A percentile compares a stretch with the other conserved stretches of the same genome.
phyloP scores from a whole-genome alignment of 2,329 filamentous ascomycete genomes.

The Talaromyces piceae region DNA sequence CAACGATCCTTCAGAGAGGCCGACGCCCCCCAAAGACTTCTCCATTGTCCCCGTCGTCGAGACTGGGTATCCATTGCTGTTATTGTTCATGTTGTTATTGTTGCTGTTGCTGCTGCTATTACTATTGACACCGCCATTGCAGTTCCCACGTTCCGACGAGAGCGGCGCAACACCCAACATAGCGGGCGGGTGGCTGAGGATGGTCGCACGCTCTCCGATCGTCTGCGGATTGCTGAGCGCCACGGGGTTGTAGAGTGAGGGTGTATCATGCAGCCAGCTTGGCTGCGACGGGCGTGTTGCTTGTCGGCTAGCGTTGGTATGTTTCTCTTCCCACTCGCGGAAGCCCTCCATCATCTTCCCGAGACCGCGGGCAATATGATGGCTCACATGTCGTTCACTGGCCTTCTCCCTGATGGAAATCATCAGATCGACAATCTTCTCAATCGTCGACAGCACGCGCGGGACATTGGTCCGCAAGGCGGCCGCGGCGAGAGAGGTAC shows the following conservation, averaged over 20 bases:
- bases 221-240: constrained; percentile 30
- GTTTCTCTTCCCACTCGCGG: constrained; percentile 33
- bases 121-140: background rate
- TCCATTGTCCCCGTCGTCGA: constrained; percentile 3
- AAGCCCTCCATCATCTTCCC: constrained; percentile 33
- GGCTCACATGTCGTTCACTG: constrained; percentile 34
- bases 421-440: constrained; percentile 31
- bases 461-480: constrained; percentile 27
- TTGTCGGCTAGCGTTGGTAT: constrained; percentile 7
- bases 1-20: constrained; percentile 30
- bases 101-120: constrained; percentile 1
- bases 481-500: constrained; percentile 32
- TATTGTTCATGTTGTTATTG: background rate
- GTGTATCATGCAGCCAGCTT: constrained; percentile 18
- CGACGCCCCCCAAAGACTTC: constrained; percentile 23
- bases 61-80: constrained; percentile 20
- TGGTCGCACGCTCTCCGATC: constrained; percentile 29
- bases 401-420: constrained; percentile 31
- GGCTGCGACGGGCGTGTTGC: constrained; percentile 14
- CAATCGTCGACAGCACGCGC: constrained; percentile 29
- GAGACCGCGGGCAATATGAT: constrained; percentile 33
- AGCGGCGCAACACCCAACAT: constrained; percentile 31
- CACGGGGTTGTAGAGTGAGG: constrained; percentile 30
- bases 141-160: constrained; percentile 28
- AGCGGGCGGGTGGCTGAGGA: constrained; percentile 27